Percentiles rank a stretch among this genome's conserved stretches.
Evolutionary conservation across 139 green algal species (phyloP).

Genomic region (Astrephomene gubernaculifera): DNA sequence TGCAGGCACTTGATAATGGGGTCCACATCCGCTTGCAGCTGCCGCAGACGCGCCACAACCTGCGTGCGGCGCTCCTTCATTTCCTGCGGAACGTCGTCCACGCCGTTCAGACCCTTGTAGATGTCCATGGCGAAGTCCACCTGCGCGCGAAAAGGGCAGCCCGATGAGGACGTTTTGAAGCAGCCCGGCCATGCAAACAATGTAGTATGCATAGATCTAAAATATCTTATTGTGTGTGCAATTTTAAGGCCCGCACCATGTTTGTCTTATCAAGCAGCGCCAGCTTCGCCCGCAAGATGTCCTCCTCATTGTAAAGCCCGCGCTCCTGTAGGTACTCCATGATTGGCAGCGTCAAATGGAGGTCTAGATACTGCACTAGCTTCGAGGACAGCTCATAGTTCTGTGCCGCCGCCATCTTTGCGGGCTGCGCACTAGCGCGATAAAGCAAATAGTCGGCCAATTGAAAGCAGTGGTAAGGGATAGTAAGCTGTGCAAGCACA

Average conservation of each 20-base stretch:
- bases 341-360: conserved; percentile 16
- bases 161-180: too few relatives aligned
- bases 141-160: conserved; percentile 14
- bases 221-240: too few relatives aligned
- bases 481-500: not conserved
- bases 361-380: conserved; percentile 33
- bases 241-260: conserved; percentile 85
- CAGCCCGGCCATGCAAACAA: too few relatives aligned
- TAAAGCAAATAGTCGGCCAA: not conserved
- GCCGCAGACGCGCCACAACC: conserved; percentile 76
- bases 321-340: conserved; percentile 61
- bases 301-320: conserved; percentile 84
- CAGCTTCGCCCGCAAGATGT: conserved; percentile 96
- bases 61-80: conserved; percentile 72
- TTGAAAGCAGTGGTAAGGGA: not conserved
- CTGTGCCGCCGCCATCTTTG: conserved; percentile 26
- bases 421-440: conserved; percentile 7
- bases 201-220: too few relatives aligned
- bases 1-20: conserved; percentile 93
- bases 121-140: conserved; percentile 97
- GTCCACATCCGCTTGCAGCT: conserved; percentile 83
- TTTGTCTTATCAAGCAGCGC: conserved; percentile 96
- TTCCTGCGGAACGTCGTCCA: conserved; percentile 64
- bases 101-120: conserved; percentile 85
- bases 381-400: conserved; percentile 30